Evolutionary conservation across 2,329 filamentous ascomycete genomes (phyloP), one percentile per base, ranked within the genome.

Genomic region (Tolypocladium inflatum): DNA sequence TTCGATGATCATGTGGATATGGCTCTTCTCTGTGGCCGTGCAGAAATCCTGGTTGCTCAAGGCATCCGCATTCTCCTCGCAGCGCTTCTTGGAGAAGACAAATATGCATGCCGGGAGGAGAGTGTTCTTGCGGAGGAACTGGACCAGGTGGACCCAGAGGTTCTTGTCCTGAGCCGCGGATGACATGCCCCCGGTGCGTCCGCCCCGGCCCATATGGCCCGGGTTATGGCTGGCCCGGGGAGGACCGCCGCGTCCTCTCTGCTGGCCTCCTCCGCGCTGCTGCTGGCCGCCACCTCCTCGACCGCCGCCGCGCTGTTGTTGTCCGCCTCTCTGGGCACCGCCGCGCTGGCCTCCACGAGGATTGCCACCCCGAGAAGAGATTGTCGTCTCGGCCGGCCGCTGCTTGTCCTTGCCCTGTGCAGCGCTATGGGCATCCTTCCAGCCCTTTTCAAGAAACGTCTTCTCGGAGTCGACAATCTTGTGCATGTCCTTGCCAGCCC

Each of bases 21-120:
- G 87, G 66, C 94, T 99, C 80, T 97, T 97, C 75, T 99, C 94
- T 3, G 87, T 82, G 0, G 92, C 91, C 7, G 89, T 97, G 70
- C 89, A 95, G 68, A 96, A 97, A 68, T 99, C 94, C 64, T 96
- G 87, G 68, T 97, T 97, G 61, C 90, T 93, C 26, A 99, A 79
- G 0, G 94, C 93, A 70, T 97, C 91, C 0, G 94, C 94, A 70
- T 97, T 99, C 69, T 97, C 91, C 72, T 99, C 94, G 67, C 94
- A 97, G 56, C 94, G 82, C 73, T 94, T 96, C 76, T 97, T 99
- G 3, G 94, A 99, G 73, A 99, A 99, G 58, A 99, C 93, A 69
- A 99, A 99, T 64, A 99, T 96, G 71, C 93, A 97, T 10, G 89
- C 91, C 0, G 94, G 94, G 4, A 99, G 82, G 4, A 99, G 80